Conservation (phyloP, 768 basidiomycete species). For the Scleroderma citrinum region DNA sequence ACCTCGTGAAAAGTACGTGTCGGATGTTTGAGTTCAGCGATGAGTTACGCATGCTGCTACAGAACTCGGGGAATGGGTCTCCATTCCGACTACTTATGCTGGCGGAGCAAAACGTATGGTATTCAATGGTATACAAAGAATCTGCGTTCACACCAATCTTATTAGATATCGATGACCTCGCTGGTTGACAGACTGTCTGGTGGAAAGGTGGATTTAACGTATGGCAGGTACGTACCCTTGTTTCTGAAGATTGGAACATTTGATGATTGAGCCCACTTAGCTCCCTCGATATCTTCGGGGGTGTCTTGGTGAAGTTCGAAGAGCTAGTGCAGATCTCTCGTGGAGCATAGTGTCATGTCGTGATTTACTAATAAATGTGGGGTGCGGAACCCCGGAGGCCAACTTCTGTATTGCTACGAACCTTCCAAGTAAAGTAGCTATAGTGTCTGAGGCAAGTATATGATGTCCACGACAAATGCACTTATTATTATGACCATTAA, state of each 20-base stretch:
- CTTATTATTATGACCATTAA: too few species aligned
- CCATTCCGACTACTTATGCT: constrained; percentile 91
- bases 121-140: not conserved
- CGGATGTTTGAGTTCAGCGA: constrained; percentile 2
- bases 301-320: constrained; percentile 53
- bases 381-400: too few species aligned
- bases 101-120: constrained; percentile 86
- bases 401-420: too few species aligned
- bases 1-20: constrained; percentile 69
- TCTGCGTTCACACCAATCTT: constrained; percentile 2
- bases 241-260: not conserved
- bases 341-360: not conserved
- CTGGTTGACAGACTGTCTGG: constrained; percentile 73
- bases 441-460: too few species aligned
- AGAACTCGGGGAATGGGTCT: constrained; percentile 91
- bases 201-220: constrained; percentile 59
- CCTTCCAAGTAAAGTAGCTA: too few species aligned
- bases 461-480: too few species aligned
- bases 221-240: constrained; percentile 28
- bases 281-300: constrained; percentile 69
- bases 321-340: constrained; percentile 35
- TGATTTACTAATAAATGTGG: not conserved
- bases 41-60: not conserved
- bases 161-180: constrained; percentile 79
- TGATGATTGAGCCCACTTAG: constrained; percentile 23